phyloP scores from a whole-genome alignment of 2,329 filamentous ascomycete genomes.

The Anthostomella pinea region DNA sequence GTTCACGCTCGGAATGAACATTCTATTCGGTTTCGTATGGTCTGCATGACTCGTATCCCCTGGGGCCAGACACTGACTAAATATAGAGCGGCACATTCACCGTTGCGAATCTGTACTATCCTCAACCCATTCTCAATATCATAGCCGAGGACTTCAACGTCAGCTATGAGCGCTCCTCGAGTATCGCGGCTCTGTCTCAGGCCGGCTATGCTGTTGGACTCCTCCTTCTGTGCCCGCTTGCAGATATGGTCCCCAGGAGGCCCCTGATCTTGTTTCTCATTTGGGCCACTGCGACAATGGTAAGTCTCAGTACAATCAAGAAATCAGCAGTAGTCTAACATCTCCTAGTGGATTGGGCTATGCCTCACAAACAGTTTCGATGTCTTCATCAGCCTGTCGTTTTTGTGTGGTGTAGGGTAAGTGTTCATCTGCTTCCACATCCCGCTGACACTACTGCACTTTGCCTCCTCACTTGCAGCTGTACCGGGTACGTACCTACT shows the following conservation, averaged over 20 bases:
- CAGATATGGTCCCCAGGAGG: slow-evolving; percentile 57
- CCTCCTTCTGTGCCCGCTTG: slow-evolving; percentile 64
- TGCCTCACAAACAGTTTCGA: slow-evolving; percentile 58
- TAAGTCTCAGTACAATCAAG: slow-evolving; percentile 33
- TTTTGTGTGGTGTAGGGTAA: slow-evolving; percentile 50
- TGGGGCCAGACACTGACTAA: not conserved
- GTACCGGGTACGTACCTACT: not conserved
- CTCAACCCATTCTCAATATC: slow-evolving; percentile 65
- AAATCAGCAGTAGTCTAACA: not conserved
- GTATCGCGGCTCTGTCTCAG: slow-evolving; percentile 64
- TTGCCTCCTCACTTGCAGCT: not conserved
- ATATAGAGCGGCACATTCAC: slow-evolving; percentile 50
- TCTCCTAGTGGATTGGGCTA: slow-evolving; percentile 52
- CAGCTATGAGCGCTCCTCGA: slow-evolving; percentile 54
- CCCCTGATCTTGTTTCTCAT: slow-evolving; percentile 61
- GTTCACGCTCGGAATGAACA: slow-evolving; percentile 66
- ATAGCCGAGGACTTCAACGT: slow-evolving; percentile 62
- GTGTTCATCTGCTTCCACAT: slow-evolving; percentile 35
- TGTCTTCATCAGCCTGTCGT: slow-evolving; percentile 61
- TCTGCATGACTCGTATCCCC: not conserved
- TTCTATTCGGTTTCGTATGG: slow-evolving; percentile 63
- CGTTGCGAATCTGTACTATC: slow-evolving; percentile 69
- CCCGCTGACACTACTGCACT: not conserved
- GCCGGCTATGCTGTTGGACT: slow-evolving; percentile 66
- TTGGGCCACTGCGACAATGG: slow-evolving; percentile 59